Conservation (phyloP, 345 rosid genomes). For the Mallotus nudiflorus region DNA sequence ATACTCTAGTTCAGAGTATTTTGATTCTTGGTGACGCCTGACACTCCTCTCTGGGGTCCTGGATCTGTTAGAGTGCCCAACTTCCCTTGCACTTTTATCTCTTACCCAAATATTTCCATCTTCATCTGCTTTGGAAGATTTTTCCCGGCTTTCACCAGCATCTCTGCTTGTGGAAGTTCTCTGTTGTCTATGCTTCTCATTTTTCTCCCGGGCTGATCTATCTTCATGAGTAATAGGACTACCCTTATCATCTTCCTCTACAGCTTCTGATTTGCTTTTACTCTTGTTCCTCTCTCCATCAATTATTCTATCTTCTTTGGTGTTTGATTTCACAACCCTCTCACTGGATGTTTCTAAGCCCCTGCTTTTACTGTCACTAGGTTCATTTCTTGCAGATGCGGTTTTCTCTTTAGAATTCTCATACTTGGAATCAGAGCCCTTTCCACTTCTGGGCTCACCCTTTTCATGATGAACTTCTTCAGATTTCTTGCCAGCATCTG, state of each 20-base stretch:
- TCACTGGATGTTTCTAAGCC: constrained; percentile 51
- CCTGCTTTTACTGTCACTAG: constrained; percentile 51
- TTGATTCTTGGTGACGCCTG: constrained; percentile 62
- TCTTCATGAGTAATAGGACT: constrained; percentile 62
- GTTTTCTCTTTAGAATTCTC: constrained; percentile 55
- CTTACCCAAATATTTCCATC: constrained; percentile 52
- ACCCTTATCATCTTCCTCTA: constrained; percentile 63
- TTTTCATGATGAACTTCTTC: constrained; percentile 55
- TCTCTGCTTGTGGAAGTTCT: constrained; percentile 53
- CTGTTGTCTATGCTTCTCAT: constrained; percentile 58
- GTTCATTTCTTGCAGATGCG: constrained; percentile 49
- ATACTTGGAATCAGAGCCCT: constrained; percentile 61
- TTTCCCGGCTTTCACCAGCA: constrained; percentile 52
- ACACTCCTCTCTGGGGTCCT: constrained; percentile 74
- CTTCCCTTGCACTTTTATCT: constrained; percentile 57
- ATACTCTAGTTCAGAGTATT: constrained; percentile 52
- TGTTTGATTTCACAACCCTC: constrained; percentile 54
- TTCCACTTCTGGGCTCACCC: constrained; percentile 54
- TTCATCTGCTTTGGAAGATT: constrained; percentile 51
- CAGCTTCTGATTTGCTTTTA: constrained; percentile 50
- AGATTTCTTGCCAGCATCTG: constrained; percentile 43
- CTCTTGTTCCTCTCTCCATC: constrained; percentile 57
- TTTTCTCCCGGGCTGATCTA: constrained; percentile 46
- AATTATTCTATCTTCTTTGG: constrained; percentile 62
- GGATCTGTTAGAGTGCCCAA: constrained; percentile 54